Percentiles rank a stretch among this genome's conserved stretches.
Conservation (phyloP, 2,329 filamentous ascomycete genomes). For the Calonectria honghensis region DNA sequence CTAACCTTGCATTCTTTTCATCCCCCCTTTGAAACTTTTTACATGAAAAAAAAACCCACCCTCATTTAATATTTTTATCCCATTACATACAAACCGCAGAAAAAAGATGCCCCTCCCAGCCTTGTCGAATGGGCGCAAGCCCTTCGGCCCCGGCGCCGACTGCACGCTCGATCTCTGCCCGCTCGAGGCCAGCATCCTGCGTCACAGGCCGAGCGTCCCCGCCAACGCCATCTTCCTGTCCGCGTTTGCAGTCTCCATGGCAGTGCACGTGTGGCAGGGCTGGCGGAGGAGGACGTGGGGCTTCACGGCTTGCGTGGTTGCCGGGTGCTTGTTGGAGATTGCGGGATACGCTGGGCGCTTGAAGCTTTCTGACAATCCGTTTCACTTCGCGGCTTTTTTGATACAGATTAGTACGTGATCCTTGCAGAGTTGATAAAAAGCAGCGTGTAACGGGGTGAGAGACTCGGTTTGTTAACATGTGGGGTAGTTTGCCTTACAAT, state of each 20-base stretch:
- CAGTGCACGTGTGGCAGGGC: slow-evolving; percentile 49
- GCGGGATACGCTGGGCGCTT: slow-evolving; percentile 77
- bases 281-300: slow-evolving; percentile 55
- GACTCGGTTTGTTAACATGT: slow-evolving; percentile 6
- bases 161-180: slow-evolving; percentile 53
- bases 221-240: slow-evolving; percentile 49
- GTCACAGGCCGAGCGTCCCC: slow-evolving; percentile 49
- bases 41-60: background rate
- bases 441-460: background rate
- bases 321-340: slow-evolving; percentile 74
- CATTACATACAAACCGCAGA: background rate
- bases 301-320: slow-evolving; percentile 69
- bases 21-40: background rate
- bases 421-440: background rate
- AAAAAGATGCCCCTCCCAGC: slow-evolving; percentile 37
- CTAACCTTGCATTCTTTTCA: background rate
- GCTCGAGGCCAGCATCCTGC: slow-evolving; percentile 50
- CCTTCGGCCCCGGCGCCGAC: slow-evolving; percentile 51
- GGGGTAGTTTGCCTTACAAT: slow-evolving; percentile 57
- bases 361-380: slow-evolving; percentile 73
- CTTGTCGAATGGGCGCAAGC: slow-evolving; percentile 49
- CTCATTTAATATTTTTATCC: background rate
- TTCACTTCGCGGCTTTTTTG: slow-evolving; percentile 74
- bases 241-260: slow-evolving; percentile 47
- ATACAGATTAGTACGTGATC: slow-evolving; percentile 75